These are phyloP conservation scores for Nymphaea colorata DNA, from an alignment of 164 flowering plant species.

Conservation along the genomic window DNA sequence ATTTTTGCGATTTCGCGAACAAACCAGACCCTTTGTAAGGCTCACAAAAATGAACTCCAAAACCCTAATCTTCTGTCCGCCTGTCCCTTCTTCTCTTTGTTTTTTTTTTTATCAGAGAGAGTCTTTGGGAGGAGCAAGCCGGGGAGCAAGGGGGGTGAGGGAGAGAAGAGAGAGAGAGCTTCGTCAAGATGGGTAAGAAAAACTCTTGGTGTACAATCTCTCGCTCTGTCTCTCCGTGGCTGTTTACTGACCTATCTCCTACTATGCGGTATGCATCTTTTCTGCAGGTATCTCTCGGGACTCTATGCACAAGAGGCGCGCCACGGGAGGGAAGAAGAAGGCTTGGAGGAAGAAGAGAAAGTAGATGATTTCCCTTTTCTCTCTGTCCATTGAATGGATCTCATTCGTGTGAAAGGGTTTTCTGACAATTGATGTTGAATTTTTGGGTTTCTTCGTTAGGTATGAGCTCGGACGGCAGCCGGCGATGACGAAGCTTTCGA, in stretches of 20 bases:
- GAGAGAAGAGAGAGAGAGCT: not conserved
- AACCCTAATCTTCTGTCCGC: not conserved
- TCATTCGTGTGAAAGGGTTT: not conserved
- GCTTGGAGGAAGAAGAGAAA: constrained; percentile 62
- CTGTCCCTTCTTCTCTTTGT: not conserved
- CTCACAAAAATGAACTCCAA: not conserved
- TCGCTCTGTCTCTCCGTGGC: not conserved
- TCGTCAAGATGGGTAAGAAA: not conserved
- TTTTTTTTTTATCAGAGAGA: no score
- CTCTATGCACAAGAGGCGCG: constrained; percentile 64
- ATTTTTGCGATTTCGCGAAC: not conserved
- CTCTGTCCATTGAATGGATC: not conserved
- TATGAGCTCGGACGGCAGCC: constrained; percentile 26
- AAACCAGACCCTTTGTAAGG: not conserved
- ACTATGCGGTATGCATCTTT: not conserved
- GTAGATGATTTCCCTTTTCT: constrained; percentile 11
- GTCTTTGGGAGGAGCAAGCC: no score
- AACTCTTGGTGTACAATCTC: not conserved
- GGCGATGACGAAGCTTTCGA: constrained; percentile 22
- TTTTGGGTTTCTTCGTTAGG: constrained; percentile 7
- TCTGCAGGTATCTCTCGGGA: constrained; percentile 47
- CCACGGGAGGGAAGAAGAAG: constrained; percentile 64
- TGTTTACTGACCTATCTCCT: not conserved
- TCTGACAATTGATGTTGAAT: not conserved
- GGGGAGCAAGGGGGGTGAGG: not conserved